Base-by-base conservation (phyloP, 768 basidiomycete species). In the Tephrocybe sp. region DNA sequence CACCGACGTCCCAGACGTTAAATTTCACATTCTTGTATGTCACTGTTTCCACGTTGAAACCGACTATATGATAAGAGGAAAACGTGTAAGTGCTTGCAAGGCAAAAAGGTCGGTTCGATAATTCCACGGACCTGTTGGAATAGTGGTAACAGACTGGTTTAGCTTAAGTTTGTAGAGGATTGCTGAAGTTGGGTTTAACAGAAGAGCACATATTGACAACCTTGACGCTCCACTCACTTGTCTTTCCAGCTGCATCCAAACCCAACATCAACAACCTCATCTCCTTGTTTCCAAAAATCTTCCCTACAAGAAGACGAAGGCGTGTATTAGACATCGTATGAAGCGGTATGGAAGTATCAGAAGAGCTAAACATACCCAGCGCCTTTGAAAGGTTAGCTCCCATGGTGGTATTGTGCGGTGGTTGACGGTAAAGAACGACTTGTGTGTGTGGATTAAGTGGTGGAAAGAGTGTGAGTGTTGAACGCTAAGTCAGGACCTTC, bases 151-250 rank as follows among this genome's bases (percentile, higher is more conserved):
- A 44, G 92, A 94, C 73, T 98, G 95, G 73, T 98, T 97, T 69
- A 98, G 75, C 75, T 98, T 98, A 72, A 98, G 86, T 69, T 98
- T 98, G 80, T 98, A 98, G 41, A 98, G 83, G 66, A 98, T 98
- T 39, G 96, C 96, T 98, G 68, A 48, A 47, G n/a, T 37, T 37
- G n/a, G 41, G 28, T 18, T 33, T 28, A 49, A 55, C 30, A 57
- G 21, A 36, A 42, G 24, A 55, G 50, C 37, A 49, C 18, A 10
- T 38, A 17, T 45, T 15, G 17, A n/a, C 38, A 21, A 6, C 9
- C 18, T 36, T 8, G 4, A 38, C 18, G 12, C 20, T 45, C 18
- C 15, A 56, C 93, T 69, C 61, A 97, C 96, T 98, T 17, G 96
- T 98, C 76, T 98, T 98, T 65, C 96, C 96, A 41, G 96, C 96